These are phyloP conservation scores for Stentor coeruleus DNA, from an alignment of 73 alveolate species.

Conservation along the genomic window DNA sequence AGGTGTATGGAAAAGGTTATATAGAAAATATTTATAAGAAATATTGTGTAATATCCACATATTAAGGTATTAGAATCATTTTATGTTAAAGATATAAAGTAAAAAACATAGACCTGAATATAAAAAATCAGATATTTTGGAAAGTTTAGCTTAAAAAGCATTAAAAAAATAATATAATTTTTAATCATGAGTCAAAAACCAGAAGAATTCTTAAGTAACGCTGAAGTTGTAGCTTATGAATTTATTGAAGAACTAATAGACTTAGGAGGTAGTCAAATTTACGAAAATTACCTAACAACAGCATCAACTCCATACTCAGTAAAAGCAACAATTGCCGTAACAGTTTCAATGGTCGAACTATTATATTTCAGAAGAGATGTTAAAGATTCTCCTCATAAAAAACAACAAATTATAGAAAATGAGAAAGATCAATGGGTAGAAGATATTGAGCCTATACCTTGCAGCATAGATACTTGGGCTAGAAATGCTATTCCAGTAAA, in stretches of 20 bases:
- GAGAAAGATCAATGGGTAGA: not conserved
- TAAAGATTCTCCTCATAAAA: not conserved
- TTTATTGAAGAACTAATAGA: no score
- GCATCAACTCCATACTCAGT: not conserved
- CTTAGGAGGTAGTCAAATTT: not conserved
- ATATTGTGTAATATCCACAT: no score
- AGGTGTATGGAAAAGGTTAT: no score
- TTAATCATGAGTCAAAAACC: not conserved
- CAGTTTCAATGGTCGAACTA: not conserved
- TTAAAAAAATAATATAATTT: no score
- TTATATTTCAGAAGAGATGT: not conserved
- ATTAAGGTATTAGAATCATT: no score
- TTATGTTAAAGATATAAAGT: no score
- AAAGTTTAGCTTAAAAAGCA: no score
- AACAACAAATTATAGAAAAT: no score
- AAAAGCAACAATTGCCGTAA: not conserved
- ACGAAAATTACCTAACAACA: not conserved
- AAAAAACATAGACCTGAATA: no score
- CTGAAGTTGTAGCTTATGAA: not conserved
- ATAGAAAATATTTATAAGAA: no score
- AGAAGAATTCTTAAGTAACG: not conserved
- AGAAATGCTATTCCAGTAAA: not conserved
- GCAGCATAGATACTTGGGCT: conserved; percentile 23
- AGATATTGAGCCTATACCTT: not conserved
- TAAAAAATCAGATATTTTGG: no score